Base-by-base conservation (phyloP, 108 stramenopile species). In the Cylindrotheca closterium region DNA sequence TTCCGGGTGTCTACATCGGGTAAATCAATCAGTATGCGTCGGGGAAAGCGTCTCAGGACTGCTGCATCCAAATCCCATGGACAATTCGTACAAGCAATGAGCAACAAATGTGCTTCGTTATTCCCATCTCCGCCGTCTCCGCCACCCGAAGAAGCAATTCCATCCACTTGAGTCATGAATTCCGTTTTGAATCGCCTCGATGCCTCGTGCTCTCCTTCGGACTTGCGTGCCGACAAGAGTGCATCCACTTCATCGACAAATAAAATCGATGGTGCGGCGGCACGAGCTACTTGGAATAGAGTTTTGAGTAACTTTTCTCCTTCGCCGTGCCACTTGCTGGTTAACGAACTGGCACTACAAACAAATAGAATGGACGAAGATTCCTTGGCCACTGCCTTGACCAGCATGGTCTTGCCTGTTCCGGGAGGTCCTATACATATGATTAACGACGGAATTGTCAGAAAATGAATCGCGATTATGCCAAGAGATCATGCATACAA, bases 211-310 rank as follows among this genome's bases (percentile, higher is more conserved):
- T 98, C 96, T 27, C 72, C 69, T 1, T 74, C 76, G 2, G 58
- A 58, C 46, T 68, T 73, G 23, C 90, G 78, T 50, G 59, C 70
- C n/a, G 75, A 77, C 26, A 91, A 68, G 10, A 98, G 70, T 2
- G 93, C 83, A 68, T 98, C 98, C 53, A 98, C 81, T 75, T 98
- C 98, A 71, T 98, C 98, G 47, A 98, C 70, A 75, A 98, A 98
- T 22, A 97, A 70, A 5, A 86, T 75, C n/a, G 90, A 81, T 8
- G 96, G 96, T 5, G 85, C 79, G 7, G 64, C 74, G 25, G 70
- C 65, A 25, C 82, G 59, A 25, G 96, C 96, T 30, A 81, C 68
- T 27, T 67, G 57, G 60, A 97, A 98, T 15, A 98, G 74, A 4
- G 88, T 83, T 25, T 85, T 26, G 7, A 98, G 69, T 42, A 96